These are phyloP conservation scores for Cyclotella atomus DNA, from an alignment of 108 stramenopile species.

Conservation along the genomic window DNA sequence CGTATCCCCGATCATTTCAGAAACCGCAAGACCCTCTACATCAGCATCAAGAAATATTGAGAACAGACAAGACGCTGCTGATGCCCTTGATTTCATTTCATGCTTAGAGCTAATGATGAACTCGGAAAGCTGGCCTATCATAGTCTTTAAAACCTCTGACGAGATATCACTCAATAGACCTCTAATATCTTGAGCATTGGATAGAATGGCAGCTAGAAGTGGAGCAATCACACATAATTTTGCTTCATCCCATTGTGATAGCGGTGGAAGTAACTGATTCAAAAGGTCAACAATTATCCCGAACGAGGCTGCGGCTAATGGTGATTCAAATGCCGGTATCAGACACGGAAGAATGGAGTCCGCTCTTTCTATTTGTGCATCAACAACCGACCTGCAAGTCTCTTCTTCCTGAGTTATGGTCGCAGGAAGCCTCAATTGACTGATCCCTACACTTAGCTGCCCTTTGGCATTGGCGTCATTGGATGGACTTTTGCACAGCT, in stretches of 20 bases:
- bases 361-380: constrained; percentile 31
- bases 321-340: constrained; percentile 41
- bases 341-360: constrained; percentile 40
- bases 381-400: constrained; percentile 18
- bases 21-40: constrained; percentile 2
- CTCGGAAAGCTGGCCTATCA: constrained; percentile 35
- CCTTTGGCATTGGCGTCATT: background rate
- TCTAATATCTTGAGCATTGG: constrained; percentile 15
- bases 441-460: constrained; percentile 39
- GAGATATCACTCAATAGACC: constrained; percentile 4
- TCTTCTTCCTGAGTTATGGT: constrained; percentile 33
- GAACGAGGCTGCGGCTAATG: constrained; percentile 21
- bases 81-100: constrained; percentile 47
- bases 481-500: constrained; percentile 30
- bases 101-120: constrained; percentile 44
- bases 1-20: constrained; percentile 13
- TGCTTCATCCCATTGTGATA: constrained; percentile 59
- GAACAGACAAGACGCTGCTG: constrained; percentile 64
- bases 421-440: constrained; percentile 40
- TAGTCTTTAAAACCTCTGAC: constrained; percentile 20
- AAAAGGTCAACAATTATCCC: constrained; percentile 38
- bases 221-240: constrained; percentile 59
- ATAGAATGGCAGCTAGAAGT: constrained; percentile 61
- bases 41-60: constrained; percentile 39
- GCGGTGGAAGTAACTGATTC: constrained; percentile 63